A percentile compares a stretch with the other conserved stretches of the same genome.
Conservation (phyloP, 495 filamentous ascomycete genomes). For the Niebla homalea region DNA sequence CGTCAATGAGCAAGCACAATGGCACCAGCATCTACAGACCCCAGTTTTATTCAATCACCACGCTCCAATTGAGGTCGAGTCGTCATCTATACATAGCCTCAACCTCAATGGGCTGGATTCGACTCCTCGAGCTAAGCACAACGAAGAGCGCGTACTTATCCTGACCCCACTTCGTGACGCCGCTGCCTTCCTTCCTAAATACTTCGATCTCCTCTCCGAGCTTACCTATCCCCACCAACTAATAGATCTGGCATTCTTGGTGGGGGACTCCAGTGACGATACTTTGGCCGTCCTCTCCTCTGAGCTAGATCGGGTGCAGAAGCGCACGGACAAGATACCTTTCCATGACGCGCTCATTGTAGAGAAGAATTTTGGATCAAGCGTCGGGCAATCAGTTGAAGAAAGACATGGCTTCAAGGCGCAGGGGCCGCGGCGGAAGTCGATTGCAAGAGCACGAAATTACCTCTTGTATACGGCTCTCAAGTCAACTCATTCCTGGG, state of each 20-base stretch:
- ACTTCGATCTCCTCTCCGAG: conserved; percentile 85
- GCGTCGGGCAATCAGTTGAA: conserved; percentile 57
- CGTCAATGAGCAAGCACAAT: conserved; percentile 74
- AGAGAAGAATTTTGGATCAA: conserved; percentile 74
- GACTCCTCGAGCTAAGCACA: conserved; percentile 58
- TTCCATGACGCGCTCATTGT: conserved; percentile 77
- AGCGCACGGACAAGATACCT: conserved; percentile 56
- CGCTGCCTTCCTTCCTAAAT: conserved; percentile 61
- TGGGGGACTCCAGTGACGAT: conserved; percentile 82
- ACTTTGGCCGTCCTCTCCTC: conserved; percentile 66
- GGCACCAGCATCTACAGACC: conserved; percentile 78
- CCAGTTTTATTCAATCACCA: conserved; percentile 95
- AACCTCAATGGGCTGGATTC: conserved; percentile 80
- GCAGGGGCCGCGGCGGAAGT: conserved; percentile 80
- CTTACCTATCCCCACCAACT: conserved; percentile 89
- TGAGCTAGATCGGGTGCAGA: conserved; percentile 83
- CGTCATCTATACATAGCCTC: conserved; percentile 59
- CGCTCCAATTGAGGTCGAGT: conserved; percentile 70
- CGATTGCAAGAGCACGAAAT: conserved; percentile 81
- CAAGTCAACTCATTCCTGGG: conserved; percentile 92
- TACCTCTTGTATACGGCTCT: conserved; percentile 76
- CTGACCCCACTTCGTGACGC: conserved; percentile 92
- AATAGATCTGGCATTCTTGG: conserved; percentile 90
- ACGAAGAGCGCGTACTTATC: conserved; percentile 84
- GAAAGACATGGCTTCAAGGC: conserved; percentile 76